These are phyloP conservation scores for Aspergillus egyptiacus DNA, from an alignment of 495 filamentous ascomycete genomes.

Conservation along the genomic window DNA sequence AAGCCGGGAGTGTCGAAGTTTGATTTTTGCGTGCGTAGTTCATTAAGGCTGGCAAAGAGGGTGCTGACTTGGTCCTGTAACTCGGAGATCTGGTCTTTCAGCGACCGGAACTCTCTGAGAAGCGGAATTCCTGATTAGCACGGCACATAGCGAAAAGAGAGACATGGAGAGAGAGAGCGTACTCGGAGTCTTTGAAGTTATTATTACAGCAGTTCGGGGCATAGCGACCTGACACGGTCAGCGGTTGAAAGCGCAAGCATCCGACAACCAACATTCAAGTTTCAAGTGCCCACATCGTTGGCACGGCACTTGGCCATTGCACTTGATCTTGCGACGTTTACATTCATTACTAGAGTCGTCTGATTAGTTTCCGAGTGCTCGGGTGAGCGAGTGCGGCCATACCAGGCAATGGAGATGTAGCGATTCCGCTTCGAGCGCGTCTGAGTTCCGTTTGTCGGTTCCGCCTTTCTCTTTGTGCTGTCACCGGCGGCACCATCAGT, in stretches of 20 bases:
- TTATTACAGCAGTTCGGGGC: constrained; percentile 83
- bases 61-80: constrained; percentile 82
- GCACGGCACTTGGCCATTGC: constrained; percentile 85
- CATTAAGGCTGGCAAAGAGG: constrained; percentile 63
- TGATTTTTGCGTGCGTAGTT: constrained; percentile 47
- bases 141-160: not conserved
- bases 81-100: constrained; percentile 64
- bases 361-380: not conserved
- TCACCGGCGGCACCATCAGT: constrained; percentile 22
- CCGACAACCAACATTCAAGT: constrained; percentile 56
- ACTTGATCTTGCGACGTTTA: constrained; percentile 92
- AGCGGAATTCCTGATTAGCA: constrained; percentile 8
- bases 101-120: constrained; percentile 67
- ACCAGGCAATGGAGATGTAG: constrained; percentile 93
- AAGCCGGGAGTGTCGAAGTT: constrained; percentile 33
- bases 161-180: constrained; percentile 17
- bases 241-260: not conserved
- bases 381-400: constrained; percentile 23
- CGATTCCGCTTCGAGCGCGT: constrained; percentile 55
- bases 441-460: constrained; percentile 42
- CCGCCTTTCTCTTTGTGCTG: constrained; percentile 43
- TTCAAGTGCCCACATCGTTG: constrained; percentile 83
- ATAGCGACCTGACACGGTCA: constrained; percentile 52
- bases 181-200: constrained; percentile 78
- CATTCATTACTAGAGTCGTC: constrained; percentile 62